These are phyloP conservation scores for Pythium sukuiense DNA, from an alignment of 352 stramenopile species.

Conservation along the genomic window DNA sequence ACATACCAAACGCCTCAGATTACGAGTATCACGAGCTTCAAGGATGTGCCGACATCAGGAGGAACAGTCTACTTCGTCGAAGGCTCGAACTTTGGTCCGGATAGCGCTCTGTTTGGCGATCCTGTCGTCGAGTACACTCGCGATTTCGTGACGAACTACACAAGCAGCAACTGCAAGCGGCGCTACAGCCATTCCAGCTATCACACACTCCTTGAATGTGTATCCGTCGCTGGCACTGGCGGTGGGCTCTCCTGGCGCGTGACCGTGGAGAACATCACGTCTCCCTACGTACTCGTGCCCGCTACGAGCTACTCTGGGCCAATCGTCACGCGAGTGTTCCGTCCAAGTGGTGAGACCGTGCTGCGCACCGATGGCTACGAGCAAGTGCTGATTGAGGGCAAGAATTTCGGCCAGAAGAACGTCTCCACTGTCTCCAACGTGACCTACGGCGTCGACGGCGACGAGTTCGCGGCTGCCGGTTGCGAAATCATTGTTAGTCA, in stretches of 20 bases:
- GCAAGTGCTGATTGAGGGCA: conserved; percentile 53
- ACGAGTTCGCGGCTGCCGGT: conserved; percentile 39
- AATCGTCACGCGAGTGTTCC: conserved; percentile 56
- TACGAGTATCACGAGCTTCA: conserved; percentile 43
- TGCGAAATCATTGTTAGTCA: conserved; percentile 52
- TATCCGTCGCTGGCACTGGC: conserved; percentile 47
- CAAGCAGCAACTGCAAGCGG: conserved; percentile 53
- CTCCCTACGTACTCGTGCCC: conserved; percentile 27
- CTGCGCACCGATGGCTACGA: conserved; percentile 52
- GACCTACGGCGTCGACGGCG: conserved; percentile 50
- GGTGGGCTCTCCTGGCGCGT: conserved; percentile 47
- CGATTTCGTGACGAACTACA: conserved; percentile 32
- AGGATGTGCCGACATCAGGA: conserved; percentile 42
- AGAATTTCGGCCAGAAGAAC: conserved; percentile 51
- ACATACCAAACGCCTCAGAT: conserved; percentile 41
- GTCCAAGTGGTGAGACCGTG: conserved; percentile 40
- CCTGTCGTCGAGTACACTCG: conserved; percentile 55
- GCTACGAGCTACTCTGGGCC: conserved; percentile 58
- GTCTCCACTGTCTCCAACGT: conserved; percentile 38
- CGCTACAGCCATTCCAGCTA: conserved; percentile 38
- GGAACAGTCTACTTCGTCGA: conserved; percentile 48
- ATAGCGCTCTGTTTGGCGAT: conserved; percentile 43
- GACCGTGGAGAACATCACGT: conserved; percentile 39
- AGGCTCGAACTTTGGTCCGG: conserved; percentile 52
- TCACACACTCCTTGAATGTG: conserved; percentile 53